Conservation (phyloP, 164 flowering plant genomes). For the Magnolia sinica region DNA sequence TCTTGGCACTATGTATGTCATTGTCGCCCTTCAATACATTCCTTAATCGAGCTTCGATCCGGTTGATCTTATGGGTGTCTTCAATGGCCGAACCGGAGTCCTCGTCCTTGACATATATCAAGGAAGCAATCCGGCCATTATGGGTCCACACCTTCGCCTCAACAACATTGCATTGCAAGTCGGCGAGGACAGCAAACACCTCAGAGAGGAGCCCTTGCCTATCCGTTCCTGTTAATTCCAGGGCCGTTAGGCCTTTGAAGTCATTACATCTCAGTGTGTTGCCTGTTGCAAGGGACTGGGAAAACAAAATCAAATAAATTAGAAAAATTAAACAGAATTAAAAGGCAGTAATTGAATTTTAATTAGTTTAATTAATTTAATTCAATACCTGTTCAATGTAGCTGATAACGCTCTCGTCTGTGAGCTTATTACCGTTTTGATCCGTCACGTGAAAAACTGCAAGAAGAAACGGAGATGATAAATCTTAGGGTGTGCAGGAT, state of each 20-base stretch:
- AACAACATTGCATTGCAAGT: constrained; percentile 63
- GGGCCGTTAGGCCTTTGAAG: constrained; percentile 48
- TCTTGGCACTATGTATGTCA: constrained; percentile 60
- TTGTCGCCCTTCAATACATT: constrained; percentile 68
- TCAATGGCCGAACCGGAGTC: constrained; percentile 61
- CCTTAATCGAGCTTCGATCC: constrained; percentile 52
- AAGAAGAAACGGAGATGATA: neutral
- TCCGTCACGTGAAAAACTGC: constrained; percentile 83
- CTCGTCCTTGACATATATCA: constrained; percentile 65
- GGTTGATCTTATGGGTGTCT: constrained; percentile 50
- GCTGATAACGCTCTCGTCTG: constrained; percentile 56
- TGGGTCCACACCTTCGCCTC: constrained; percentile 86
- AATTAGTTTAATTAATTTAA: neutral
- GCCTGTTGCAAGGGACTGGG: constrained; percentile 33
- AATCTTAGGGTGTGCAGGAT: neutral
- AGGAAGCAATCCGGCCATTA: constrained; percentile 69
- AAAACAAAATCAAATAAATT: neutral
- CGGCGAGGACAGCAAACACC: constrained; percentile 70
- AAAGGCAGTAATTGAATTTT: neutral
- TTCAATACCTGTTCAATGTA: constrained; percentile 62
- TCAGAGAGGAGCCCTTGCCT: constrained; percentile 74
- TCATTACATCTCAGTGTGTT: constrained; percentile 26
- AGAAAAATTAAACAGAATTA: neutral
- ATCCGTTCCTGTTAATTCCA: constrained; percentile 78
- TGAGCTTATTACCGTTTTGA: constrained; percentile 58